phyloP scores from a whole-genome alignment of 495 filamentous ascomycete genomes.

The Penicillium manginii region DNA sequence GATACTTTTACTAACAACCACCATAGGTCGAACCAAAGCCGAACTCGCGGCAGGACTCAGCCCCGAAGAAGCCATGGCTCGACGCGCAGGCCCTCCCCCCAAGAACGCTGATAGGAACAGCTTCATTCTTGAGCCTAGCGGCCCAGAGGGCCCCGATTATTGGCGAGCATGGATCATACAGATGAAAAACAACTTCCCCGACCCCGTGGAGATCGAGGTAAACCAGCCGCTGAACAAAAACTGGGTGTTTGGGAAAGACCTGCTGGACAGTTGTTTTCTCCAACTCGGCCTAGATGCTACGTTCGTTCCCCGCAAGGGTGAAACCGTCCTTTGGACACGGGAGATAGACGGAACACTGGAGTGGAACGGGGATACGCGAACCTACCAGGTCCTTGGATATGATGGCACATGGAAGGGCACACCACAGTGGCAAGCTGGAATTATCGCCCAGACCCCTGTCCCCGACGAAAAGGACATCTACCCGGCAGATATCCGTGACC shows the following conservation, averaged over 20 bases:
- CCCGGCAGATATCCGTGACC: constrained; percentile 47
- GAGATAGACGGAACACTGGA: constrained; percentile 42
- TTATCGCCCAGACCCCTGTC: constrained; percentile 56
- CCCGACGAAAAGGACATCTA: constrained; percentile 42
- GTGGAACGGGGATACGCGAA: constrained; percentile 30
- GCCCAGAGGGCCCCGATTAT: constrained; percentile 57
- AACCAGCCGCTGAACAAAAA: constrained; percentile 55
- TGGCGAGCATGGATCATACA: constrained; percentile 51
- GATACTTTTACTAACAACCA: constrained; percentile 9
- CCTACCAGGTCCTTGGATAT: constrained; percentile 39
- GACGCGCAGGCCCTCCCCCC: not conserved
- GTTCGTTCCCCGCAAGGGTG: constrained; percentile 59
- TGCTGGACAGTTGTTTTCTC: constrained; percentile 38
- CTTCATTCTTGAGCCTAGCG: constrained; percentile 6
- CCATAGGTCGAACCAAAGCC: constrained; percentile 20
- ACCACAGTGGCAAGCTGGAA: constrained; percentile 60
- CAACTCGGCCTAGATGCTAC: constrained; percentile 46
- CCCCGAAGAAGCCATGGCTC: not conserved
- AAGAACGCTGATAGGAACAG: not conserved
- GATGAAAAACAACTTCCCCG: constrained; percentile 38
- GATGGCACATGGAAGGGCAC: constrained; percentile 29
- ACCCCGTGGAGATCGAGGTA: constrained; percentile 45
- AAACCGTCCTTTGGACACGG: constrained; percentile 59
- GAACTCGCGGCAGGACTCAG: constrained; percentile 20
- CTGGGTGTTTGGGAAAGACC: constrained; percentile 52